phyloP scores from a whole-genome alignment of 2,329 filamentous ascomycete genomes.

The Trichoderma afroharzianum region DNA sequence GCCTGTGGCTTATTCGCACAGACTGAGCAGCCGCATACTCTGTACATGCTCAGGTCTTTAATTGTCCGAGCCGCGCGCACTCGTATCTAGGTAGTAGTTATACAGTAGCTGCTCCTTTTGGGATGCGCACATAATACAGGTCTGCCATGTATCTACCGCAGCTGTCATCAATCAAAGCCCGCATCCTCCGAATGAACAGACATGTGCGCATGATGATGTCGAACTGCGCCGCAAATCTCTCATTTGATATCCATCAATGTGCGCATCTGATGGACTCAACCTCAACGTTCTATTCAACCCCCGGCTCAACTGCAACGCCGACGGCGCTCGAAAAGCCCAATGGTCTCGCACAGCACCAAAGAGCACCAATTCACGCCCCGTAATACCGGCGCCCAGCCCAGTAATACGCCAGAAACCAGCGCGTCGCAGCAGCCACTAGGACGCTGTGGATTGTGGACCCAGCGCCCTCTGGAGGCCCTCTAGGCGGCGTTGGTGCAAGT shows the following conservation, averaged over 20 bases:
- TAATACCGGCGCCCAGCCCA: background rate
- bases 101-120: background rate
- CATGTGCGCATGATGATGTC: background rate
- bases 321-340: background rate
- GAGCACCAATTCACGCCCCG: background rate
- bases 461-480: background rate
- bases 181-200: background rate
- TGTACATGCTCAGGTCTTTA: background rate
- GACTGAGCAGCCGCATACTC: background rate
- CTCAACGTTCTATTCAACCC: background rate
- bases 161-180: background rate
- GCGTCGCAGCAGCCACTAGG: conserved; percentile 9
- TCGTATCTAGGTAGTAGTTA: too few species aligned
- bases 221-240: background rate
- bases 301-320: conserved; percentile 13
- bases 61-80: background rate
- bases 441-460: background rate
- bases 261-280: background rate
- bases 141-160: background rate
- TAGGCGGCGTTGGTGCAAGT: background rate
- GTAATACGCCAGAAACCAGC: background rate
- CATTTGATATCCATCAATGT: background rate
- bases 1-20: background rate
- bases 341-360: background rate
- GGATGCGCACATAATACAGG: background rate